Base-by-base conservation (phyloP, 805 yeast genomes). In the Wickerhamiella spandovensis region DNA sequence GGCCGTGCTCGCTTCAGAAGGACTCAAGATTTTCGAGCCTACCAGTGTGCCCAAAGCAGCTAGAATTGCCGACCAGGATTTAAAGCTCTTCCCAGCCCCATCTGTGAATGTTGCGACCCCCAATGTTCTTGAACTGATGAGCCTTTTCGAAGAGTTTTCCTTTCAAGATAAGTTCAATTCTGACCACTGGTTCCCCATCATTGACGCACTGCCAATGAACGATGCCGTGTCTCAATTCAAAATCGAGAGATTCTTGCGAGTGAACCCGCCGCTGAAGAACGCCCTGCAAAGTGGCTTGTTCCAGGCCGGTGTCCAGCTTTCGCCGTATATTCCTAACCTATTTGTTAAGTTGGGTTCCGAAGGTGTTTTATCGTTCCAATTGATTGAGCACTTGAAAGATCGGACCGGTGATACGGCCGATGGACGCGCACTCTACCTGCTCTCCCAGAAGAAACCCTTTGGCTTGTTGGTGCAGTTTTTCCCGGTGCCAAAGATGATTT, bases 311-410 rank as follows among this genome's bases (percentile, higher is more conserved):
- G 73, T 83, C 56, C 82, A 80, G 56, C 56, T 87, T n/a, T 66
- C 86, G 17, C 95, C 95, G 0, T 87, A 71, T 58, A 68, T 82
- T 28, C 87, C 86, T 12, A 76, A 74, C 54, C 64, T 86, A 8
- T 56, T 84, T 21, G 67, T 86, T 7, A 86, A 85, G 61, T 74
- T 79, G 46, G 95, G 95, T 0, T 58, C 69, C 1, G 66, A 75
- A 48, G 95, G 95, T 0, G 74, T 84, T 0, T 56, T 80, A 13
- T 50, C 66, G 2, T 62, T 73, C 47, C 72, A 74, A 41, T 57
- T 72, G 3, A 57, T 62, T 8, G 61, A 55, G 28, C 53, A 61
- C 23, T 54, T 58, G 20, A 48, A 38, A 32, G 62, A 58, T 39
- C 55, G 60, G 32, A 59, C 61, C 2, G 61, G 58, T 24, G 60